Conservation (phyloP, 495 filamentous ascomycete genomes). For the Lophium mytilinum region DNA sequence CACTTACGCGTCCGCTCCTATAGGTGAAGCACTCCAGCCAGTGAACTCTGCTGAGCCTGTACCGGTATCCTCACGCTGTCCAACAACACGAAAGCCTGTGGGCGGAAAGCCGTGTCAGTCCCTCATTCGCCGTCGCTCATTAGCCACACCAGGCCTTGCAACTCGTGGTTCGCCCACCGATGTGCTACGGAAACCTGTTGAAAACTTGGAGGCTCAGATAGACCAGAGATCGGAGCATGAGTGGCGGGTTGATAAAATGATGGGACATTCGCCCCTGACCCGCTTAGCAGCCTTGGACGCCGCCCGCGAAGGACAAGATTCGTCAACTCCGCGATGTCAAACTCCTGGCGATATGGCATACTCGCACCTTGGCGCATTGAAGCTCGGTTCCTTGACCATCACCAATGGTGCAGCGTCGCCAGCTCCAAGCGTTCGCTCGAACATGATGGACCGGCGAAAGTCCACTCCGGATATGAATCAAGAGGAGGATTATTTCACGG, state of each 20-base stretch:
- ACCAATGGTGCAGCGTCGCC: constrained; percentile 36
- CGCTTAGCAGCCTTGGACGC: constrained; percentile 24
- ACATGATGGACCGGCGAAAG: neutral
- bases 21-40: neutral
- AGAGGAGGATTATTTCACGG: constrained; percentile 30
- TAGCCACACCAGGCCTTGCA: constrained; percentile 28
- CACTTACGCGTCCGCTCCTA: too few species aligned
- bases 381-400: constrained; percentile 32
- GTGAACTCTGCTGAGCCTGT: neutral
- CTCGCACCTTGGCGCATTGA: constrained; percentile 26
- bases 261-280: constrained; percentile 15
- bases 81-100: neutral
- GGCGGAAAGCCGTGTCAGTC: constrained; percentile 13
- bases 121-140: constrained; percentile 23
- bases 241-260: constrained; percentile 18
- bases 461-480: constrained; percentile 4
- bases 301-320: constrained; percentile 17
- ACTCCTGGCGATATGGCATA: constrained; percentile 33
- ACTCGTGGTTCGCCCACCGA: constrained; percentile 26
- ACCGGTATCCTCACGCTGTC: neutral
- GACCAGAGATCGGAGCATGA: constrained; percentile 1
- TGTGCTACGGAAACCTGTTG: constrained; percentile 16
- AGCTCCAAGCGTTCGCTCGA: constrained; percentile 23
- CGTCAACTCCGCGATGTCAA: constrained; percentile 17
- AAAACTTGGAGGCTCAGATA: constrained; percentile 12